A percentile compares a stretch with the other conserved stretches of the same genome.
These are phyloP conservation scores for Populus nigra DNA, from an alignment of 345 rosid genomes.

Conservation along the genomic window DNA sequence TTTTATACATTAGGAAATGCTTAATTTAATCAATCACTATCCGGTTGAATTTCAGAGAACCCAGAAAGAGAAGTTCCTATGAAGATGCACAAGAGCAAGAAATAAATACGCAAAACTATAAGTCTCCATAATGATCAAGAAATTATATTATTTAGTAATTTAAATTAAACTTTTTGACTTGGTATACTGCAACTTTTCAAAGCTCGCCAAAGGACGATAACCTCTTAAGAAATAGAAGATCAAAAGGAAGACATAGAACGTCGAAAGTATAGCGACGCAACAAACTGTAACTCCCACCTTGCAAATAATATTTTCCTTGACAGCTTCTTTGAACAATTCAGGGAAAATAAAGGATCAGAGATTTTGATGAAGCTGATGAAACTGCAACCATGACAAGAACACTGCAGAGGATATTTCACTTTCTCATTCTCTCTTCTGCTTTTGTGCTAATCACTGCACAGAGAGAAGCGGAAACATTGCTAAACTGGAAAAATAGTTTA, in stretches of 20 bases:
- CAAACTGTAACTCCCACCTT: background rate
- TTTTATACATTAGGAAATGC: too few relatives aligned
- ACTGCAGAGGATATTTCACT: background rate
- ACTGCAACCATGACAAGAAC: background rate
- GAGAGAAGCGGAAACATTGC: conserved; percentile 1
- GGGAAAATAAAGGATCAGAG: background rate
- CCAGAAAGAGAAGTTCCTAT: too few relatives aligned
- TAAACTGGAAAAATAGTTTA: conserved; percentile 16
- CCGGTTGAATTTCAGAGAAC: too few relatives aligned
- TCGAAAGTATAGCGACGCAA: background rate
- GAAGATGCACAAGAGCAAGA: too few relatives aligned
- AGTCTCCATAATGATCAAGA: too few relatives aligned
- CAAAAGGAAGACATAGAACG: background rate
- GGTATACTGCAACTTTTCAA: too few relatives aligned
- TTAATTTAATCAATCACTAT: too few relatives aligned
- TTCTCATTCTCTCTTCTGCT: background rate
- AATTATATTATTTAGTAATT: too few relatives aligned
- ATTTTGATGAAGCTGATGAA: background rate
- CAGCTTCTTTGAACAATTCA: background rate
- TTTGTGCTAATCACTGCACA: background rate
- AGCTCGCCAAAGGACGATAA: too few relatives aligned
- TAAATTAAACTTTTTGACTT: too few relatives aligned
- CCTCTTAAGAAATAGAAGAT: background rate
- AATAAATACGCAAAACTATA: too few relatives aligned
- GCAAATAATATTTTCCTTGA: too few relatives aligned